A percentile compares a stretch with the other conserved stretches of the same genome.
Conservation (phyloP, 1,139 yeast genomes). For the Sugiyamaella castrensis region DNA sequence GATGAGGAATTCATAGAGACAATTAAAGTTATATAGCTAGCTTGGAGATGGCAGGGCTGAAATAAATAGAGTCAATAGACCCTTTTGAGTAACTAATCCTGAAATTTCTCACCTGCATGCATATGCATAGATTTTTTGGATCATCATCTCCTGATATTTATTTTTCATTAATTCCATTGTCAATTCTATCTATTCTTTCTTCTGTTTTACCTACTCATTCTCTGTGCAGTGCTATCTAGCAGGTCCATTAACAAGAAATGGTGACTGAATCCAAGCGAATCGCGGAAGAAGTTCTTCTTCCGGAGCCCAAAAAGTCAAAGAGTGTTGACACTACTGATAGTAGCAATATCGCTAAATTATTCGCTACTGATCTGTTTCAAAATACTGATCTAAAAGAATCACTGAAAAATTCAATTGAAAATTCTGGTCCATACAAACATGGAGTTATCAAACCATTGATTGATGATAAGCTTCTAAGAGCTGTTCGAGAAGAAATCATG, state of each 20-base stretch:
- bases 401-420: slow-evolving; percentile 31
- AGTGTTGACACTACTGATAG: slow-evolving; percentile 15
- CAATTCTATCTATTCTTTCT: too few relatives aligned
- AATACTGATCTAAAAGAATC: slow-evolving; percentile 17
- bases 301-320: neutral
- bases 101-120: too few relatives aligned
- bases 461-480: slow-evolving; percentile 70
- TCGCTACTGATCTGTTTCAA: slow-evolving; percentile 5
- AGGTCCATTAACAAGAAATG: neutral
- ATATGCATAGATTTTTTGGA: too few relatives aligned
- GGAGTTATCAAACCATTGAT: slow-evolving; percentile 75
- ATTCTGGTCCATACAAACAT: slow-evolving; percentile 81
- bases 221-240: too few relatives aligned
- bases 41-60: too few relatives aligned
- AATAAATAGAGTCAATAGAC: too few relatives aligned
- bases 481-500: slow-evolving; percentile 81
- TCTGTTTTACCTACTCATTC: too few relatives aligned
- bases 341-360: neutral
- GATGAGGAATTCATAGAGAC: too few relatives aligned
- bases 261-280: slow-evolving; percentile 3
- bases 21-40: too few relatives aligned
- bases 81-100: neutral
- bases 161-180: too few relatives aligned
- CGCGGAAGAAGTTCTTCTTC: neutral
- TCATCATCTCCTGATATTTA: too few relatives aligned